phyloP scores from a whole-genome alignment of 108 stramenopile genomes.

The Thalassiosira profunda region DNA sequence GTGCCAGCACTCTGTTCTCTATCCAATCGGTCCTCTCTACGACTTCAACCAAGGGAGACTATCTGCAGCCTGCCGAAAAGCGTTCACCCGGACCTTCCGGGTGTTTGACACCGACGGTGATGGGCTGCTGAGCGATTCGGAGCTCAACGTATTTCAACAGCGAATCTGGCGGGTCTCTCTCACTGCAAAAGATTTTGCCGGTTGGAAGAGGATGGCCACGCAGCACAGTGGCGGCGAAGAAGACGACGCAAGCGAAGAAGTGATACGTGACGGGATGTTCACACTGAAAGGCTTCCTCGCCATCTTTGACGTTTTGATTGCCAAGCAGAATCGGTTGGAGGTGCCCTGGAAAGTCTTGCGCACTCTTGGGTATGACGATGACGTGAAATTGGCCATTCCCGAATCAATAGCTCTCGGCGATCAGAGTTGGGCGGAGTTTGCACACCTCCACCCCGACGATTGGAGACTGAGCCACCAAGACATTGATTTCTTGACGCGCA shows the following conservation, averaged over 20 bases:
- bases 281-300: constrained; percentile 79
- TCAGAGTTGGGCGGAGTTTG: constrained; percentile 5
- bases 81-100: constrained; percentile 81
- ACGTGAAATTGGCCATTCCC: constrained; percentile 66
- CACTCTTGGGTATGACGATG: constrained; percentile 77
- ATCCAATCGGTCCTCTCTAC: constrained; percentile 72
- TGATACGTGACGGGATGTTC: constrained; percentile 74
- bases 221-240: constrained; percentile 43
- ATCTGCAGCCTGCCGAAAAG: constrained; percentile 58
- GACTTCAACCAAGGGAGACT: constrained; percentile 70
- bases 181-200: constrained; percentile 64
- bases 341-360: constrained; percentile 83
- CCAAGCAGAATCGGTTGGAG: constrained; percentile 78
- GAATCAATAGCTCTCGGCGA: constrained; percentile 33
- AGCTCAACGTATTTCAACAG: constrained; percentile 76
- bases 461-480: constrained; percentile 62
- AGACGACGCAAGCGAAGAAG: constrained; percentile 35
- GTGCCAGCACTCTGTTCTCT: constrained; percentile 77
- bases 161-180: constrained; percentile 67
- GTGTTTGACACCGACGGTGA: constrained; percentile 77
- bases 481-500: constrained; percentile 57
- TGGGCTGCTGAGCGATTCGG: constrained; percentile 74
- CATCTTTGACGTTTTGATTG: constrained; percentile 85
- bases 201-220: constrained; percentile 77
- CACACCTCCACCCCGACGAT: constrained; percentile 9